A percentile compares a stretch with the other conserved stretches of the same genome.
Evolutionary conservation across 768 basidiomycete species (phyloP).

Genomic region (Agaricus sinodeliciosus): DNA sequence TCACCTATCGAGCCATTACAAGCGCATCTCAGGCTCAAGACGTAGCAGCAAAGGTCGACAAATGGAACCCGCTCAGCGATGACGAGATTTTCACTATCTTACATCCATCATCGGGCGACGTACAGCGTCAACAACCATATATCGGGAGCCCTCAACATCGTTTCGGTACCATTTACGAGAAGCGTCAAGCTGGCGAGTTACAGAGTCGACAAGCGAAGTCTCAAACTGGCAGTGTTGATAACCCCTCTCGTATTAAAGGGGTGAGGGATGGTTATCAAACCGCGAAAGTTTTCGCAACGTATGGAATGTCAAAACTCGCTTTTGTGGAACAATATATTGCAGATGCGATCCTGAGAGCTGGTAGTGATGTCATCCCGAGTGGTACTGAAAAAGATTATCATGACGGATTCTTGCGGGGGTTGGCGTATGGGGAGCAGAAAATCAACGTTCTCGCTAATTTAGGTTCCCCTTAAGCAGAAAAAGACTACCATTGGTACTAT

Average conservation of each 20-base stretch:
- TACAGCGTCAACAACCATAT: background rate
- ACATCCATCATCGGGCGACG: constrained; percentile 4
- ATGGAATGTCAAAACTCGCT: constrained; percentile 45
- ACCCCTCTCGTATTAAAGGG: constrained; percentile 30
- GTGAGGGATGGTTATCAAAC: constrained; percentile 56
- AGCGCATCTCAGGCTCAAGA: constrained; percentile 3
- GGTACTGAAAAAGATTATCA: constrained; percentile 39
- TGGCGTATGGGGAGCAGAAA: constrained; percentile 31
- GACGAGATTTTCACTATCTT: constrained; percentile 10
- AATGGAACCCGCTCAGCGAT: constrained; percentile 12
- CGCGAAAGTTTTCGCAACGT: constrained; percentile 46
- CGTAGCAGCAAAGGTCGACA: constrained; percentile 6
- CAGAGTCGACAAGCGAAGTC: constrained; percentile 10
- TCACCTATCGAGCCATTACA: constrained; percentile 31
- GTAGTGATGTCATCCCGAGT: constrained; percentile 24
- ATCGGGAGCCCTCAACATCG: constrained; percentile 14
- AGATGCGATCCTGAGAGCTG: constrained; percentile 36
- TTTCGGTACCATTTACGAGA: constrained; percentile 20
- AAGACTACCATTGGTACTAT: background rate
- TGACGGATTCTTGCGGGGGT: constrained; percentile 40
- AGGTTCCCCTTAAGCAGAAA: background rate
- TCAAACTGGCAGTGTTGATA: constrained; percentile 5
- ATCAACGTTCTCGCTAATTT: constrained; percentile 15
- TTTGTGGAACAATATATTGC: constrained; percentile 55
- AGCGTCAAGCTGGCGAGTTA: constrained; percentile 9